These are phyloP conservation scores for Ogataea allantospora DNA, from an alignment of 805 yeast genomes.

Conservation along the genomic window DNA sequence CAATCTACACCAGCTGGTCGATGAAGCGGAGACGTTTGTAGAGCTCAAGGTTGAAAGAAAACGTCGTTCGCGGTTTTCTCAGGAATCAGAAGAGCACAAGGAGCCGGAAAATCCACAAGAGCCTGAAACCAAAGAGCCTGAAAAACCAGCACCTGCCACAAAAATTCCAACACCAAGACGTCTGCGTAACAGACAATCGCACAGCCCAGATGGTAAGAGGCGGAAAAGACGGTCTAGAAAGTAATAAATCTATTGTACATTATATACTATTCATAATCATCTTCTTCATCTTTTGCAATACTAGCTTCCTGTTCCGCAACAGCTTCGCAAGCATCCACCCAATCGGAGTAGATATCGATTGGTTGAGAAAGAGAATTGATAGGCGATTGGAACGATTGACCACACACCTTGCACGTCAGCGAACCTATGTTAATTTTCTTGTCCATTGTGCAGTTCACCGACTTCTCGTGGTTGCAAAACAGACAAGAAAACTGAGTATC, in stretches of 20 bases:
- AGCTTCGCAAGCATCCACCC: conserved; percentile 96
- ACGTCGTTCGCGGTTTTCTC: conserved; percentile 1
- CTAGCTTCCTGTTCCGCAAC: conserved; percentile 62
- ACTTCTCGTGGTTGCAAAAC: conserved; percentile 92
- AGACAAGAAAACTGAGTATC: conserved; percentile 86
- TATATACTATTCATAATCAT: conserved; percentile 17
- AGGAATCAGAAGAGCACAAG: not conserved
- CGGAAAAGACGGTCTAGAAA: conserved; percentile 10
- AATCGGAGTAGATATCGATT: conserved; percentile 91
- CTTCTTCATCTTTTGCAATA: conserved; percentile 26
- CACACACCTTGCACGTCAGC: conserved; percentile 87
- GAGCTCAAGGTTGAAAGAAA: conserved; percentile 7
- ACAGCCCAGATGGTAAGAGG: not conserved
- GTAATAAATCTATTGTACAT: conserved; percentile 10
- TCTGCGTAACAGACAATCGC: conserved; percentile 1
- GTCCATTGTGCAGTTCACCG: conserved; percentile 85
- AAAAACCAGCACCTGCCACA: not conserved
- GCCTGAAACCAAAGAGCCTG: conserved; percentile 1
- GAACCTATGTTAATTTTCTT: conserved; percentile 83
- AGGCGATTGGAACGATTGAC: conserved; percentile 87
- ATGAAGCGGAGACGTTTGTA: conserved; percentile 5
- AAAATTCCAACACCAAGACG: conserved; percentile 6
- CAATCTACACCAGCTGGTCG: conserved; percentile 8
- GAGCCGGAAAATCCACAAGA: too few relatives aligned
- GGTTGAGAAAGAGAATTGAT: conserved; percentile 85